These are phyloP conservation scores for Cadophora luteo-olivacea DNA, from an alignment of 2,329 filamentous ascomycete genomes.

Conservation along the genomic window DNA sequence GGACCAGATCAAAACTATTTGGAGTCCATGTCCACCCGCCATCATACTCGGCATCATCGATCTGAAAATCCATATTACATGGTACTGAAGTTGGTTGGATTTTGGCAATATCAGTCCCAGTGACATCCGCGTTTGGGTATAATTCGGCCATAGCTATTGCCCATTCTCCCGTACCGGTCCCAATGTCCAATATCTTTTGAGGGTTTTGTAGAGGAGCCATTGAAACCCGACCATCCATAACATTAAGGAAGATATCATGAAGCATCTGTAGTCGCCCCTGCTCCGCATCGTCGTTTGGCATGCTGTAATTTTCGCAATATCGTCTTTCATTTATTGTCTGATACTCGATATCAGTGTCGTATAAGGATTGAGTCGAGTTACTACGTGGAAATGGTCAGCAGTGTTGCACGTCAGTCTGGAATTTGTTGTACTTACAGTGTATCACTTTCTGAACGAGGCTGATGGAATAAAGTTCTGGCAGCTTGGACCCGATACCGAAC, in stretches of 20 bases:
- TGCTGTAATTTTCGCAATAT: slow-evolving; percentile 54
- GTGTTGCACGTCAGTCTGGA: neutral
- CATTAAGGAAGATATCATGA: slow-evolving; percentile 39
- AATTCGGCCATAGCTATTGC: slow-evolving; percentile 64
- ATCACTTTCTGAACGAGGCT: slow-evolving; percentile 32
- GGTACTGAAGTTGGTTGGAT: slow-evolving; percentile 66
- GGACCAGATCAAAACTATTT: slow-evolving; percentile 65
- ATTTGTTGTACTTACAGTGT: slow-evolving; percentile 32
- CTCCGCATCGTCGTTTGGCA: slow-evolving; percentile 45
- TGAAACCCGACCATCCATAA: slow-evolving; percentile 41
- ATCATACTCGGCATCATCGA: slow-evolving; percentile 61
- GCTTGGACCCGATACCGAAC: slow-evolving; percentile 15
- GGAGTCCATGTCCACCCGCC: slow-evolving; percentile 56
- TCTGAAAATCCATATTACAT: slow-evolving; percentile 67
- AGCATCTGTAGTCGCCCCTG: slow-evolving; percentile 41
- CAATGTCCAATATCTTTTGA: slow-evolving; percentile 50
- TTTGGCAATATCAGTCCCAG: slow-evolving; percentile 65
- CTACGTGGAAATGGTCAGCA: slow-evolving; percentile 24
- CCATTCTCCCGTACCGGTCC: slow-evolving; percentile 69
- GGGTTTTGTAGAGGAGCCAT: slow-evolving; percentile 48
- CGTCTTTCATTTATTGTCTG: slow-evolving; percentile 57
- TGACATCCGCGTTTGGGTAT: slow-evolving; percentile 55
- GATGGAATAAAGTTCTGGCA: slow-evolving; percentile 33
- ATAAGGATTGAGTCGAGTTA: slow-evolving; percentile 44
- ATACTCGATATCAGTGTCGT: slow-evolving; percentile 41